Percentiles rank a stretch among this genome's conserved stretches.
These are phyloP conservation scores for Alternaria conjuncta DNA, from an alignment of 2,329 filamentous ascomycete genomes.

Conservation along the genomic window DNA sequence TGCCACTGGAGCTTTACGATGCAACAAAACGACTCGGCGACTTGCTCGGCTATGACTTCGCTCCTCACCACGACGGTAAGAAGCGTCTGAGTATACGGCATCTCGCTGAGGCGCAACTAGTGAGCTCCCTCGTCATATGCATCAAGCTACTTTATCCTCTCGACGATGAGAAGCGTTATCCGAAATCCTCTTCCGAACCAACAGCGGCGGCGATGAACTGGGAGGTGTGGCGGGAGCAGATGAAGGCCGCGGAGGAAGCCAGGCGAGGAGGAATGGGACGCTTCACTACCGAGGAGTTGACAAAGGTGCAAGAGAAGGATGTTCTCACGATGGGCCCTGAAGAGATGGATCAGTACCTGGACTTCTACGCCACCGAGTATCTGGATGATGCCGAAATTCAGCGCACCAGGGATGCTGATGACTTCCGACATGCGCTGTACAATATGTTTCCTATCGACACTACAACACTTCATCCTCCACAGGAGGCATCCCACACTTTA, in stretches of 20 bases:
- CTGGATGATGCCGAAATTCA: constrained; percentile 54
- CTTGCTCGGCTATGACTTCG: constrained; percentile 61
- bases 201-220: constrained; percentile 72
- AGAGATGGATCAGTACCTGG: constrained; percentile 76
- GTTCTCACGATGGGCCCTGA: constrained; percentile 66
- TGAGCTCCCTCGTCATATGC: constrained; percentile 74
- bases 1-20: constrained; percentile 74
- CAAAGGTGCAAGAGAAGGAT: constrained; percentile 65
- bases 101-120: constrained; percentile 73
- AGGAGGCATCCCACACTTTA: constrained; percentile 28
- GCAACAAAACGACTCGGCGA: constrained; percentile 64
- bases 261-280: constrained; percentile 6
- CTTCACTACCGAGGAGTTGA: constrained; percentile 53
- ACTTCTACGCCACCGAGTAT: constrained; percentile 75
- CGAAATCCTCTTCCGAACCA: constrained; percentile 61
- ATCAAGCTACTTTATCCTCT: constrained; percentile 83
- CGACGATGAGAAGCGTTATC: constrained; percentile 62
- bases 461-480: neutral
- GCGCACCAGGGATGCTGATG: constrained; percentile 42
- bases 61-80: constrained; percentile 56
- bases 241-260: constrained; percentile 7
- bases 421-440: constrained; percentile 51
- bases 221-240: constrained; percentile 65
- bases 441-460: constrained; percentile 50
- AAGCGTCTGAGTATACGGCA: constrained; percentile 36